These are phyloP conservation scores for Diutina siamensis DNA, from an alignment of 1,139 yeast species.

Conservation along the genomic window DNA sequence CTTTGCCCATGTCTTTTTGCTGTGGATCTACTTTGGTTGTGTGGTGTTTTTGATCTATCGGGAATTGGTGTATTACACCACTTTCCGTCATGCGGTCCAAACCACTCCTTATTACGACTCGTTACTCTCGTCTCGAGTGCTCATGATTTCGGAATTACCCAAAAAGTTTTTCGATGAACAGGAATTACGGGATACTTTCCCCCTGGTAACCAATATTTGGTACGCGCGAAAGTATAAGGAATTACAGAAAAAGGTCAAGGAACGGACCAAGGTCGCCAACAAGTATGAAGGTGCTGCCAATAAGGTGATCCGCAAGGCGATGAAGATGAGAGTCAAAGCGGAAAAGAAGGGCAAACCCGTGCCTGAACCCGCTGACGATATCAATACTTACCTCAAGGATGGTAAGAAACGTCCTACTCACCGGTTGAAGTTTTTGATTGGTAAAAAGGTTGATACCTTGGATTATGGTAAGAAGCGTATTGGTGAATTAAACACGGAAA, in stretches of 20 bases:
- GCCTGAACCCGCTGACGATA: slow-evolving; percentile 47
- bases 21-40: slow-evolving; percentile 56
- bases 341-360: slow-evolving; percentile 42
- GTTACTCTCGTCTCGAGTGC: slow-evolving; percentile 52
- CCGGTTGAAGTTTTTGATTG: slow-evolving; percentile 33
- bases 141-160: slow-evolving; percentile 54
- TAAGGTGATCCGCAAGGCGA: slow-evolving; percentile 42
- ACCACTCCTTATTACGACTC: slow-evolving; percentile 66
- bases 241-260: slow-evolving; percentile 40
- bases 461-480: slow-evolving; percentile 45
- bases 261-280: slow-evolving; percentile 40
- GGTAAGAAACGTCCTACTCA: slow-evolving; percentile 64
- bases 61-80: slow-evolving; percentile 56
- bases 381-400: slow-evolving; percentile 40
- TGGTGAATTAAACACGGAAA: slow-evolving; percentile 43
- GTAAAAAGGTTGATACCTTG: slow-evolving; percentile 48
- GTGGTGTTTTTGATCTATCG: slow-evolving; percentile 54
- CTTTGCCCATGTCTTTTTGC: slow-evolving; percentile 61
- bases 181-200: slow-evolving; percentile 43
- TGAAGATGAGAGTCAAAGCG: slow-evolving; percentile 42
- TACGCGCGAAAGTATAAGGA: slow-evolving; percentile 48
- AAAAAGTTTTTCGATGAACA: slow-evolving; percentile 36
- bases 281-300: slow-evolving; percentile 54
- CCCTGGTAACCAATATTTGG: slow-evolving; percentile 51
- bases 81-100: slow-evolving; percentile 56